These are phyloP conservation scores for Neurospora sp. DNA, from an alignment of 495 filamentous ascomycete genomes.

Conservation along the genomic window DNA sequence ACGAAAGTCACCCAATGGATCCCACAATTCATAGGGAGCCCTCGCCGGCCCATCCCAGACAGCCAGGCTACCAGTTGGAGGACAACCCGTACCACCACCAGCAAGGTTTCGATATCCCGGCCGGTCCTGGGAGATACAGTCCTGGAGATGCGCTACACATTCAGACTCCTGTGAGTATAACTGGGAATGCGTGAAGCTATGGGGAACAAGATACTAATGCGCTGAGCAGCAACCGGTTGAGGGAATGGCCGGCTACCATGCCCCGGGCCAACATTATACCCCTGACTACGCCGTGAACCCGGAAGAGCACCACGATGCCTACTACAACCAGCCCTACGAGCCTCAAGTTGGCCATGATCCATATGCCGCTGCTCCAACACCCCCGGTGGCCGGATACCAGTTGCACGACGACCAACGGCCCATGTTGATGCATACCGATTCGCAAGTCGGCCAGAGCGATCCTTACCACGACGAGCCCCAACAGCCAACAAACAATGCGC, in stretches of 20 bases:
- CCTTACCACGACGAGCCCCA: constrained; percentile 38
- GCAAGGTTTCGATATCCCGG: constrained; percentile 57
- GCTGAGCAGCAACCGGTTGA: constrained; percentile 64
- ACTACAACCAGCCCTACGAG: constrained; percentile 74
- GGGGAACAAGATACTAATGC: constrained; percentile 4
- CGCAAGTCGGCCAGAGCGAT: constrained; percentile 30
- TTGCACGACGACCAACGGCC: constrained; percentile 38
- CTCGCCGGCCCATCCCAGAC: constrained; percentile 43
- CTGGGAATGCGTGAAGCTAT: neutral
- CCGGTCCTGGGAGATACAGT: constrained; percentile 41
- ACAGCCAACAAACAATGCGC: constrained; percentile 37
- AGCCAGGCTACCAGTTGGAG: constrained; percentile 61
- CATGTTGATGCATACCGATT: constrained; percentile 39
- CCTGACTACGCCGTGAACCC: constrained; percentile 69
- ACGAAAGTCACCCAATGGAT: constrained; percentile 43
- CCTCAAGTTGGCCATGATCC: constrained; percentile 31
- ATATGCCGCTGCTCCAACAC: neutral
- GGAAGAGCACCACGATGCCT: constrained; percentile 74
- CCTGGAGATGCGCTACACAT: constrained; percentile 56
- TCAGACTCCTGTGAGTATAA: constrained; percentile 55
- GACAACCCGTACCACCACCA: constrained; percentile 49
- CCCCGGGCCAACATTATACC: constrained; percentile 47
- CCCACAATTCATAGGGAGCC: constrained; percentile 46
- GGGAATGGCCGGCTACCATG: constrained; percentile 59
- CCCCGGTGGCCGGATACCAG: constrained; percentile 46